Evolutionary conservation across 345 rosid species (phyloP).

Genomic region (Moricandia moricandioides): DNA sequence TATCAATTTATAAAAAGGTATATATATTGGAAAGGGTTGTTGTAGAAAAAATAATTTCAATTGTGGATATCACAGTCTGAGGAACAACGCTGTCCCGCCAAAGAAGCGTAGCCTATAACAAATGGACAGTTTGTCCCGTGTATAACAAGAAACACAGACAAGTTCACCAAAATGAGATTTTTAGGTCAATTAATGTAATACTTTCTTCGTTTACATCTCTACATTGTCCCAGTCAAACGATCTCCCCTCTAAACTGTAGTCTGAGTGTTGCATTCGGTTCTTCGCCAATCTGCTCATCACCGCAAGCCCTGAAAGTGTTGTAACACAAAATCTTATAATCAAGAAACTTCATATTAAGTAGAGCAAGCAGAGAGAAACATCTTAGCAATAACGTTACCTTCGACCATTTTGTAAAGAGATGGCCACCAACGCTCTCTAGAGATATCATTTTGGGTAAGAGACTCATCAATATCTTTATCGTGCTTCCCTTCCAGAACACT

Average conservation of each 20-base stretch:
- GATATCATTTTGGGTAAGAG: constrained; percentile 49
- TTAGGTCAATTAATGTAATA: background rate
- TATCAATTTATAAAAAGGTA: no score
- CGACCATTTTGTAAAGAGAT: constrained; percentile 74
- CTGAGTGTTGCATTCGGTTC: constrained; percentile 48
- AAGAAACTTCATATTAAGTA: constrained; percentile 17
- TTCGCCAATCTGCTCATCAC: constrained; percentile 66
- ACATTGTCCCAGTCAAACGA: constrained; percentile 56
- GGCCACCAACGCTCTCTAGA: constrained; percentile 89
- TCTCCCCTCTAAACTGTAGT: constrained; percentile 42
- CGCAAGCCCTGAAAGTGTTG: constrained; percentile 56
- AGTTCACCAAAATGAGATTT: constrained; percentile 7
- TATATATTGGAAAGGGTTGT: no score
- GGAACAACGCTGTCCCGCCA: background rate
- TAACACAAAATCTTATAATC: background rate
- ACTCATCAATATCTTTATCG: constrained; percentile 52
- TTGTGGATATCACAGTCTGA: background rate
- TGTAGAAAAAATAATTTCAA: background rate
- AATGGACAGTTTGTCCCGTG: constrained; percentile 15
- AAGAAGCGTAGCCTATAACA: background rate
- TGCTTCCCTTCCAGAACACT: constrained; percentile 83
- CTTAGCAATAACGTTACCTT: constrained; percentile 49
- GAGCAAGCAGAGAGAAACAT: background rate
- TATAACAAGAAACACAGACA: constrained; percentile 8
- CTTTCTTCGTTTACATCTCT: constrained; percentile 37